Evolutionary conservation across 371 early-diverging fungal species (phyloP), one percentile per base, ranked within the genome.

Genomic region (Massospora cicadina): DNA sequence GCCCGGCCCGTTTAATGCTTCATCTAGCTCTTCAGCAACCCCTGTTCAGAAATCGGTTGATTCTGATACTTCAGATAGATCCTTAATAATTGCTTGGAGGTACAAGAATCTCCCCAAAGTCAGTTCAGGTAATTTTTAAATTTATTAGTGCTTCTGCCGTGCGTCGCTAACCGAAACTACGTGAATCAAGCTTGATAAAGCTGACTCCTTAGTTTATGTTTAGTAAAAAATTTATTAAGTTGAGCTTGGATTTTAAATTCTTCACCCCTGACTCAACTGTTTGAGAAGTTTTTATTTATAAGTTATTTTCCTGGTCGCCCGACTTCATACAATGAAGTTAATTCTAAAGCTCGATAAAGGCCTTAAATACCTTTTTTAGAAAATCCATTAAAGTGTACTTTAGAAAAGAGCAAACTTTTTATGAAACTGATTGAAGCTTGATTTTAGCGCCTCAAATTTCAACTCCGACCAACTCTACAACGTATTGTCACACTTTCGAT

Each of bases 401-500:
- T n/a, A n/a, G n/a, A n/a, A n/a, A n/a, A n/a, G n/a, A n/a, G n/a
- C n/a, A n/a, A n/a, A n/a, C n/a, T n/a, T n/a, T n/a, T n/a, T n/a
- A n/a, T n/a, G n/a, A n/a, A n/a, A n/a, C n/a, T n/a, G n/a, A n/a
- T n/a, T n/a, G n/a, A n/a, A n/a, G n/a, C n/a, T n/a, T n/a, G n/a
- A n/a, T 10, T 43, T 17, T 43, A 43, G 43, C 10, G 43, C 43
- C 43, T 43, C 43, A 43, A 17, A 43, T 43, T 43, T 17, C 17
- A 43, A 43, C 10, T 43, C 10, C 43, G 17, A 10, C 43, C 10
- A 17, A 17, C 43, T 5, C 17, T 43, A 17, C 17, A 43, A 7
- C 24, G 13, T 63, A 32, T 28, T 63, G 63, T 21, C 24, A 63
- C 28, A 43, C 24, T 23, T 63, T 63, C 28, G 63, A 63, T 33